These are phyloP conservation scores for Metarhizium guizhouense DNA, from an alignment of 2,329 filamentous ascomycete genomes.

Conservation along the genomic window DNA sequence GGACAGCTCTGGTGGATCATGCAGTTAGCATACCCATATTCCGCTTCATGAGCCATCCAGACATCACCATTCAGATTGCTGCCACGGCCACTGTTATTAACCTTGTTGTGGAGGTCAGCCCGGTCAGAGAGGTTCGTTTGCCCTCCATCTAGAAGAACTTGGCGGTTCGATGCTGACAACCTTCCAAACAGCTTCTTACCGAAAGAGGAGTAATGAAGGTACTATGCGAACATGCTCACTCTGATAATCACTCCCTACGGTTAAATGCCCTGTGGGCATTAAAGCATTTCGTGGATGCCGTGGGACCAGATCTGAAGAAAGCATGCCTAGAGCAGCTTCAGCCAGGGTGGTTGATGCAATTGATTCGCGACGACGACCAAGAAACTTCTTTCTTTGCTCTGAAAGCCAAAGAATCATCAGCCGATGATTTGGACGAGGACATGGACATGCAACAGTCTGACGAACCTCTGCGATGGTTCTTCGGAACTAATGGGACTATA, in stretches of 20 bases:
- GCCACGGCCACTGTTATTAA: constrained; percentile 82
- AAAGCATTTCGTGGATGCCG: constrained; percentile 76
- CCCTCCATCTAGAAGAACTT: constrained; percentile 8
- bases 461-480: constrained; percentile 31
- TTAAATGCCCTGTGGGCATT: constrained; percentile 88
- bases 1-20: constrained; percentile 82
- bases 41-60: constrained; percentile 61
- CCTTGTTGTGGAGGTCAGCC: constrained; percentile 78
- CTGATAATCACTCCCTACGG: constrained; percentile 66
- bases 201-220: constrained; percentile 66
- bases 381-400: constrained; percentile 38
- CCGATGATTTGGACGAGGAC: constrained; percentile 46
- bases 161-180: constrained; percentile 11
- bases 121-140: constrained; percentile 65
- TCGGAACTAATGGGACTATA: constrained; percentile 21
- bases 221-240: constrained; percentile 78
- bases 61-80: constrained; percentile 75
- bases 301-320: constrained; percentile 64
- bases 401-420: constrained; percentile 17
- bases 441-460: constrained; percentile 45
- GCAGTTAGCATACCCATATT: constrained; percentile 72
- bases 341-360: constrained; percentile 69
- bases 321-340: constrained; percentile 69
- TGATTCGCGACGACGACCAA: constrained; percentile 59
- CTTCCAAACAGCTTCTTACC: constrained; percentile 51